Base-by-base conservation (phyloP, 129 eudicot species). In the Deinandra increscens region DNA sequence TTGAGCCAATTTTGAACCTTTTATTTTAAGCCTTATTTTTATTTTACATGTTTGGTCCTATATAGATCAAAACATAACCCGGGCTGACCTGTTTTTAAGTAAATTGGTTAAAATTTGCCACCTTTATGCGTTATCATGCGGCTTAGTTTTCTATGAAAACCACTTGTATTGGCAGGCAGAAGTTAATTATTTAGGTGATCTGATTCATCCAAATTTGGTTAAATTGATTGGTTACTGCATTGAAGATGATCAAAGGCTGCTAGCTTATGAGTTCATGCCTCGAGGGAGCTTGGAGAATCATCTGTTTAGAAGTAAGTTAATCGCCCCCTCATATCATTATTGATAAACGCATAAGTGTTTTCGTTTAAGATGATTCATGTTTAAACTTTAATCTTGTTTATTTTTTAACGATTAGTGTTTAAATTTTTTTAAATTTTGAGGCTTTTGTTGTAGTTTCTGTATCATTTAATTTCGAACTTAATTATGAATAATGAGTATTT, bases 221-320 rank as follows among this genome's bases (percentile, higher is more conserved):
- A 91, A 86, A 78, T 78, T 91, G 78, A 91, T 91, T 39, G 97
- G 97, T 75, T 91, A 91, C 73, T 91, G 97, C 86, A 86, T 88
- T 62, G 97, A 91, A 84, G 97, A 91, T 56, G 97, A 91, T 84
- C 97, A 91, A 68, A 83, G 97, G 73, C 71, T 91, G 80, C 84
- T 91, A 76, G 97, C 88, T 6, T 91, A 91, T 56, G 97, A 91
- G 66, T 88, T 91, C 72, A 91, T 91, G 97, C 95, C 96, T 71
- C 87, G 96, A 69, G 97, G 97, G 71, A 91, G 97, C 87, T 79
- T 91, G 84, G 96, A 91, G 79, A 91, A 91, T 77, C 97, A 91
- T 61, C 82, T 91, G 20, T 91, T 91, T 79, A 84, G 96, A 77
- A 82, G 97, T 91, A 91, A 68, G 87, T 76, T 68, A 20, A 67